Percentiles rank a stretch among this genome's conserved stretches.
These are phyloP conservation scores for Cladosporium sp. DNA, from an alignment of 2,329 filamentous ascomycete genomes.

Conservation along the genomic window DNA sequence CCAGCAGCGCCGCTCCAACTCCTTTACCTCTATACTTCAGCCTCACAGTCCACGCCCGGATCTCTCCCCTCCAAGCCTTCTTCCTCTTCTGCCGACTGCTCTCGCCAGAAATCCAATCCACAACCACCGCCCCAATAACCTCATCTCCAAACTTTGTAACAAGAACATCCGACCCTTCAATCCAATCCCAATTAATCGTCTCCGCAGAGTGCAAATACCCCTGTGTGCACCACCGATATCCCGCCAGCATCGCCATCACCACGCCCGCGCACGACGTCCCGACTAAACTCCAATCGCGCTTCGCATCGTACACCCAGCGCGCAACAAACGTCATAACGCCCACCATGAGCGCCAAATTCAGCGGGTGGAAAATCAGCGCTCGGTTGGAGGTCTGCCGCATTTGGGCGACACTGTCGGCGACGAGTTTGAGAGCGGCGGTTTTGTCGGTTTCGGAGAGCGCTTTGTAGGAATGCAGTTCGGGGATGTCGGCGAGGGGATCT, in stretches of 20 bases:
- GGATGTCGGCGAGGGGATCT: conserved; percentile 55
- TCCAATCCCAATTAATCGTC: conserved; percentile 62
- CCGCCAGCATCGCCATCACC: conserved; percentile 63
- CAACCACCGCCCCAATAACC: conserved; percentile 69
- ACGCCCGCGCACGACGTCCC: conserved; percentile 61
- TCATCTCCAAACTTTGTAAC: conserved; percentile 68
- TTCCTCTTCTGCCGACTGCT: conserved; percentile 41
- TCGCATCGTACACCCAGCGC: conserved; percentile 42
- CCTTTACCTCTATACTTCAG: conserved; percentile 69
- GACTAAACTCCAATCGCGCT: conserved; percentile 55
- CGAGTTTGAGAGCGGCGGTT: conserved; percentile 66
- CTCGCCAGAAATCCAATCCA: conserved; percentile 61
- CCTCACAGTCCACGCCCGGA: conserved; percentile 80
- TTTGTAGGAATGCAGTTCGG: conserved; percentile 63
- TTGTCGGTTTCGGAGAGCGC: conserved; percentile 58
- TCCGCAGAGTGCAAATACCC: conserved; percentile 67
- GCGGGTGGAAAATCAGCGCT: conserved; percentile 63
- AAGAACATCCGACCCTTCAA: conserved; percentile 52
- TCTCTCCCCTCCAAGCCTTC: conserved; percentile 65
- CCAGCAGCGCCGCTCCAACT: conserved; percentile 70
- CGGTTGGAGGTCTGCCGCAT: conserved; percentile 70
- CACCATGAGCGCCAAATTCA: conserved; percentile 45
- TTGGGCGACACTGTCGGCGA: conserved; percentile 80
- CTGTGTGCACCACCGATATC: conserved; percentile 60
- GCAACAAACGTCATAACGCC: conserved; percentile 41